Base-by-base conservation (phyloP, 2,329 filamentous ascomycete species). In the Beauveria medogensis region DNA sequence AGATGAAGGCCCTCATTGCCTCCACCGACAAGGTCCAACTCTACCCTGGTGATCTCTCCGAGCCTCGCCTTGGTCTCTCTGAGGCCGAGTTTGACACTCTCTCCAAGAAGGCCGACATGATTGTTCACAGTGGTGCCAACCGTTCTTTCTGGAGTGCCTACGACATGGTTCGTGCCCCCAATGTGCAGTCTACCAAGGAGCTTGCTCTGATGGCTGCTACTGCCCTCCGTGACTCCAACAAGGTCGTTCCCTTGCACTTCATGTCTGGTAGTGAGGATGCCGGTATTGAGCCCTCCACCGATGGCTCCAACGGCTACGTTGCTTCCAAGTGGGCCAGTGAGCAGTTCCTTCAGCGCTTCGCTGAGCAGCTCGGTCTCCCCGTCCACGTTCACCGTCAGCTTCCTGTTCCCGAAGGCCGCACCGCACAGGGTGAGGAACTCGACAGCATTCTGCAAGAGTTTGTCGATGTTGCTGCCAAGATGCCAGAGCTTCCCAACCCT, bases 91-190 rank as follows among this genome's bases (percentile, higher is more conserved):
- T 70, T 18, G 18, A 55, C 3, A 28, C 28, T 1, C 64, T 82
- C 2, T 67, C 68, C n/a, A 28, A 52, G 3, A 51, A 65, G 3
- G 72, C 69, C 1, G 73, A 80, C 64, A 66, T 78, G 4, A 78
- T 87, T 55, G 78, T 89, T 28, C 86, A 83, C 67, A 74, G 71
- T 56, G 81, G 77, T 8, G 78, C 78, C n/a, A 72, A 75, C 22
- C 68, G 70, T 16, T 74, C 67, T 7, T 77, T 69, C 66, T 61
- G 69, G 63, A 72, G 78, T 30, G 66, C 67, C 2, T 80, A 78
- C 64, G 34, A 65, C 9, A 66, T 69, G 0, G 67, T 80, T 0
- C 66, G 69, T 2, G 51, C 56, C 1, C 59, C 67, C 28, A 80
- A 80, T 62, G 63, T 78, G 3, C 18, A 62, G 0, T 67, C 76